Base-by-base conservation (phyloP, 2,329 filamentous ascomycete genomes). In the Sporothrix pallida region DNA sequence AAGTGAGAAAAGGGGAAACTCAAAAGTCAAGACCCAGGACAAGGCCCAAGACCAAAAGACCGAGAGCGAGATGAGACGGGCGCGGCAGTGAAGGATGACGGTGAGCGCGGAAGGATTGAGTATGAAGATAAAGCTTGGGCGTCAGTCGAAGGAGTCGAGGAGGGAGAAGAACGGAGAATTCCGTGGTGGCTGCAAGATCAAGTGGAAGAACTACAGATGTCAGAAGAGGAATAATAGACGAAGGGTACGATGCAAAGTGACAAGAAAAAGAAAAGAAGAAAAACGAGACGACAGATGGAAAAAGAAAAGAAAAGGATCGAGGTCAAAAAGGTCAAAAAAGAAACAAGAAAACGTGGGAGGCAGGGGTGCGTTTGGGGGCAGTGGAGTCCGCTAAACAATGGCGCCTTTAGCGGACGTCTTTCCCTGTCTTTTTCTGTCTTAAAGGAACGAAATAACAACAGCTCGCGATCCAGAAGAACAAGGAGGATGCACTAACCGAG, bases 271-370 rank as follows among this genome's bases (percentile, higher is more conserved):
- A 20, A 54, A 37, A 37, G 7, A 20, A 4, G n/a, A 20, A 54
- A 20, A 54, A 54, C 15, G 10, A 54, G 10, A 20, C 23, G 13
- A n/a, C 17, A 5, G 50, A 52, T n/a, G n/a, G n/a, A 20, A 54
- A 20, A 54, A 54, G 50, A 20, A 54, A 20, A 20, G n/a, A 54
- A 20, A 23, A 54, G 2, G 23, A 26, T 26, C 23, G 23, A 26
- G 23, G 23, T 20, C 52, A 17, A 12, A 23, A 56, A 56, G 31
- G 31, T 12, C n/a, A 23, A 52, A 52, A 17, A 4, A 3, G 48
- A 56, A 20, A 13, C 3, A 4, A 62, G 20, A 65, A 65, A 65
- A 65, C 60, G 60, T 65, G 60, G 60, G 37, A 44, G n/a, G 37
- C 60, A 65, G 60, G 60, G 60, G 60, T 46, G 2, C 3, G 37